A percentile compares a stretch with the other conserved stretches of the same genome.
Evolutionary conservation across 306 rosid genomes (phyloP).

Genomic region (Canavalia gladiata): DNA sequence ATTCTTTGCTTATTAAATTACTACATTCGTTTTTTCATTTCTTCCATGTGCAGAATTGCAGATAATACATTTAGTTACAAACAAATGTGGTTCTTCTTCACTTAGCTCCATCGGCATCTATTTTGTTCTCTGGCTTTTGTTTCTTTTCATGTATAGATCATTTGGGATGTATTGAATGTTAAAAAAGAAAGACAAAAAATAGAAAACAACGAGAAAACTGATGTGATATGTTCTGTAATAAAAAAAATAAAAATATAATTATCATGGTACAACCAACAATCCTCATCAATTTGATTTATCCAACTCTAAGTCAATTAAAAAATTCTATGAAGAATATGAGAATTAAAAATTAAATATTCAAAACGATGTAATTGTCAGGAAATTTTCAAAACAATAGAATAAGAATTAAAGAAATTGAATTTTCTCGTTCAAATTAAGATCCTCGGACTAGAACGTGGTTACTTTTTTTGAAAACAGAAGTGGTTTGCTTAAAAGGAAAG

Average conservation of each 20-base stretch:
- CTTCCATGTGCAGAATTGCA: neutral
- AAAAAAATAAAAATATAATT: neutral
- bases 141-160: neutral
- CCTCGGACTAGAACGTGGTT: neutral
- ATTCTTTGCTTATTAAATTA: constrained; percentile 23
- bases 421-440: constrained; percentile 1
- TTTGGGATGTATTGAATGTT: no score
- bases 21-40: neutral
- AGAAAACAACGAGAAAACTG: no score
- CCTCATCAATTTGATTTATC: neutral
- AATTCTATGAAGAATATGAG: neutral
- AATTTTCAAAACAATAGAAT: neutral
- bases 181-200: no score
- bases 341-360: neutral
- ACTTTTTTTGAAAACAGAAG: neutral
- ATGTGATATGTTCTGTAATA: no score
- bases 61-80: neutral
- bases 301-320: neutral
- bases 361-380: neutral
- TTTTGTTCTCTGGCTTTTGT: neutral
- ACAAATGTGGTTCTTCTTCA: constrained; percentile 8
- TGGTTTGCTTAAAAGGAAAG: neutral
- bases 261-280: neutral
- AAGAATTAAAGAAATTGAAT: neutral
- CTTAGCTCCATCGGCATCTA: neutral